Evolutionary conservation across 345 rosid genomes (phyloP), one percentile per base, ranked within the genome.

Genomic region (Boechera stricta): DNA sequence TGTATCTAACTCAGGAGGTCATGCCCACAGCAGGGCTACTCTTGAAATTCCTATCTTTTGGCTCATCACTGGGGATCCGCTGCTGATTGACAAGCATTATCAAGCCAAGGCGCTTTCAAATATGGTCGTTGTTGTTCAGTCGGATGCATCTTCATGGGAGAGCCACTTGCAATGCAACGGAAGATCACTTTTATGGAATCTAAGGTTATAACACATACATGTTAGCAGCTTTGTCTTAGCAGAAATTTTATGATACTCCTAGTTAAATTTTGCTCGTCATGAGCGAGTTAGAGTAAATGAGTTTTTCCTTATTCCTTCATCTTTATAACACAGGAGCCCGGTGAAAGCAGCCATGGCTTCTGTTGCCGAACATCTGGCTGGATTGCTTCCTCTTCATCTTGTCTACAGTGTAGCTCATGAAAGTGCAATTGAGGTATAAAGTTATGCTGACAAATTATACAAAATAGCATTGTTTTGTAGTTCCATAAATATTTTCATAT

Each of bases 131-230:
- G 96, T 95, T 67, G 92, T 89, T 74, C 99, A 95, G 80, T 95
- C 99, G 10, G 97, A 95, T 86, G 73, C 85, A 24, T 82, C 98
- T 45, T 87, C 98, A 26, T 92, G 98, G 99, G 99, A 91, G 84
- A 91, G 96, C 87, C 86, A 95, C 85, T 90, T 91, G 76, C 99
- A 95, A 79, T 95, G 99, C 76, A 95, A 95, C 77, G 97, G 99
- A 71, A 81, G 84, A 70, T 92, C 99, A 51, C 87, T 95, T 77
- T 62, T 95, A 77, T 93, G 94, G 98, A 92, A 95, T 79, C 80
- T 95, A 79, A 90, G 99, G 99, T 95, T 31, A 53, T 51, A 76
- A 38, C 64, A 45, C 70, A 61, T 18, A 61, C 36, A 56, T 62
- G 48, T 68, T 68, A 62, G 28, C 70, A 45, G 16, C 21, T 44